Evolutionary conservation across 768 basidiomycete genomes (phyloP), one percentile per base, ranked within the genome.

Genomic region (Boletus sp.): DNA sequence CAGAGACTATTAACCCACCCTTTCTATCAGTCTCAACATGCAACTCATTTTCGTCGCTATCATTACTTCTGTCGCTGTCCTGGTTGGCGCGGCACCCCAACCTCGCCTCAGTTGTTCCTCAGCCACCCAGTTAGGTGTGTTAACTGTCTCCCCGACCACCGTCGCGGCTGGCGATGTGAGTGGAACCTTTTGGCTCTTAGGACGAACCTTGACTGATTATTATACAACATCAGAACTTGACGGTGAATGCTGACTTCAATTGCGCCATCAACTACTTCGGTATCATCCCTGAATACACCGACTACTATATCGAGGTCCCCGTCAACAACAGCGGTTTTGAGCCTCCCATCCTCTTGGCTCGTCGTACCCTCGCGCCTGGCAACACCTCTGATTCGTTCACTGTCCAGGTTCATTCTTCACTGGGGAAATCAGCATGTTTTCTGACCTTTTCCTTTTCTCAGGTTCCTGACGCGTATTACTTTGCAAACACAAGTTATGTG

Each of bases 301-400:
- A 70, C 50, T 70, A 71, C 51, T 72, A 70, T 33, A 68, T 70
- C 19, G 71, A 70, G 47, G 69, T 72, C 15, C 69, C 71, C 9
- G 45, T 47, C 25, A 63, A 66, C 38, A 72, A 70, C 61, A 70
- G 61, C 29, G 69, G 69, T 21, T 1, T 61, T 30, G 71, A 70
- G 23, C 63, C 69, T 35, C 65, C 62, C 4, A 71, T 70, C 56
- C 65, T 70, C 38, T 46, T 70, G 45, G 52, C 54, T 37, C 68
- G 68, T 46, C 56, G 55, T 25, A 61, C 58, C 23, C 47, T 64
- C 27, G 4, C 41, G 13, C 7, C 54, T 14, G 55, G 53, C 8
- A 51, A 33, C 11, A 61, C 43, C 19, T 39, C 56, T 0, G 50
- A 64, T 17, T 40, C 50, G 29, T 60, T 69, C 44, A 60, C 60